Evolutionary conservation across 192 early-diverging fungal genomes (phyloP), one percentile per base, ranked within the genome.

Genomic region (Linderina pennispora): DNA sequence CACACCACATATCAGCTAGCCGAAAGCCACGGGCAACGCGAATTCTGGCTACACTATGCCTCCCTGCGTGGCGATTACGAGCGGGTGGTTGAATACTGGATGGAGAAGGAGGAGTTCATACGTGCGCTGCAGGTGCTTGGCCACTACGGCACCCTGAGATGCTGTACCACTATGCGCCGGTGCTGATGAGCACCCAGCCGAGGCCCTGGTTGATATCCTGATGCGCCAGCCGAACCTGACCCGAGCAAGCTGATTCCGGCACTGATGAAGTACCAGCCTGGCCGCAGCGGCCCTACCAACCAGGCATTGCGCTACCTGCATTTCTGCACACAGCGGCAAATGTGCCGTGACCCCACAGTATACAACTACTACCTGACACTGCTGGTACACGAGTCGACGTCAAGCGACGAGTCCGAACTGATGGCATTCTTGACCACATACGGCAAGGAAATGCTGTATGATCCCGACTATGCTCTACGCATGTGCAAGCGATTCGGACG

Each of bases 281-380:
- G 36, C 58, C 23, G 52, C 33, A 28, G 52, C 37, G 40, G 63
- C 24, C 15, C 43, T 7, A n/a, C n/a, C n/a, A 90, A 92, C 64
- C 91, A 94, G 67, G 88, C 90, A 0, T 84, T 94, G 28, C 66
- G 90, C 16, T 99, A 97, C 47, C 55, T 99, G 48, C 80, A 83
- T 4, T 88, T 89, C 62, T 86, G 89, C 15, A 89, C 87, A 4
- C 74, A 84, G 10, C 76, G 78, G 34, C 73, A 87, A 16, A 77
- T 72, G 23, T 94, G 91, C 44, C 82, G 83, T 3, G 94, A 99
- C 54, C 75, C 86, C 0, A 83, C 87, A 0, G 84, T 99, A 37
- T 94, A 99, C 75, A 99, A 99, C 68, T 94, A 86, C 58, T 75
- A 97, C 24, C 64, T 99, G 19, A 80, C 79, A 18, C 63, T 53